These are phyloP conservation scores for Leptomonas pyrrhocoris DNA, from an alignment of 208 protist species.

Conservation along the genomic window DNA sequence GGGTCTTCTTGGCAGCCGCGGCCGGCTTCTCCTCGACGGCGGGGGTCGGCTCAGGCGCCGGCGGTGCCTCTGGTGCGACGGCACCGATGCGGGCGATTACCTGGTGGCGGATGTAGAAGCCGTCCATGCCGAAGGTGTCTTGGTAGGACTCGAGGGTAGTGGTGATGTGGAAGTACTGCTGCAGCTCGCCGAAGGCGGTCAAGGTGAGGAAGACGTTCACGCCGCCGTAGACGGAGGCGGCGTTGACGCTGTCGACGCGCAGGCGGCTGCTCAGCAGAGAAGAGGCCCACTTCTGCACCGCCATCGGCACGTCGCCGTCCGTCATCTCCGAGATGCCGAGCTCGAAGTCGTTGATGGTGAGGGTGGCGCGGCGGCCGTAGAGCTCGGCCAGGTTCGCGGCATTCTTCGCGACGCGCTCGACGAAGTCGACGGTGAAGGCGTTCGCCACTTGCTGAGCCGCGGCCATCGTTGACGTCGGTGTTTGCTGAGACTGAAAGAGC, in stretches of 20 bases:
- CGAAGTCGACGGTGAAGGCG: conserved; percentile 81
- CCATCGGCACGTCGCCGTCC: conserved; percentile 44
- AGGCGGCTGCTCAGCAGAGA: conserved; percentile 70
- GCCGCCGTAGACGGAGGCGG: conserved; percentile 67
- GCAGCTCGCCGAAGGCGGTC: conserved; percentile 45
- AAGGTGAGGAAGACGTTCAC: conserved; percentile 75
- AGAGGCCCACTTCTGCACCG: conserved; percentile 60
- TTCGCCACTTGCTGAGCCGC: conserved; percentile 75
- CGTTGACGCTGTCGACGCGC: conserved; percentile 70
- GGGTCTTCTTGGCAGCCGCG: conserved; percentile 30
- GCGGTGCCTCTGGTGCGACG: conserved; percentile 36
- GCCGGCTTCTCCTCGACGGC: conserved; percentile 37
- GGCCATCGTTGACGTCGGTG: conserved; percentile 32
- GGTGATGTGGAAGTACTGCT: conserved; percentile 84
- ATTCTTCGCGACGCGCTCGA: conserved; percentile 80
- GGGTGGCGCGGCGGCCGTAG: conserved; percentile 61
- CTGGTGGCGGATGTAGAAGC: conserved; percentile 86
- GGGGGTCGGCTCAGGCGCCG: conserved; percentile 30
- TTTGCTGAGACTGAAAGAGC: no score
- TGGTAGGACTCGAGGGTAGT: conserved; percentile 74
- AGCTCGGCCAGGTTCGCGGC: conserved; percentile 57
- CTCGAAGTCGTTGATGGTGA: conserved; percentile 87
- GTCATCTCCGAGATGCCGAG: conserved; percentile 62
- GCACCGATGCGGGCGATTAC: conserved; percentile 73
- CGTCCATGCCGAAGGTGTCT: conserved; percentile 50